These are phyloP conservation scores for Striga asiatica DNA, from an alignment of 257 asterid species.

Conservation along the genomic window DNA sequence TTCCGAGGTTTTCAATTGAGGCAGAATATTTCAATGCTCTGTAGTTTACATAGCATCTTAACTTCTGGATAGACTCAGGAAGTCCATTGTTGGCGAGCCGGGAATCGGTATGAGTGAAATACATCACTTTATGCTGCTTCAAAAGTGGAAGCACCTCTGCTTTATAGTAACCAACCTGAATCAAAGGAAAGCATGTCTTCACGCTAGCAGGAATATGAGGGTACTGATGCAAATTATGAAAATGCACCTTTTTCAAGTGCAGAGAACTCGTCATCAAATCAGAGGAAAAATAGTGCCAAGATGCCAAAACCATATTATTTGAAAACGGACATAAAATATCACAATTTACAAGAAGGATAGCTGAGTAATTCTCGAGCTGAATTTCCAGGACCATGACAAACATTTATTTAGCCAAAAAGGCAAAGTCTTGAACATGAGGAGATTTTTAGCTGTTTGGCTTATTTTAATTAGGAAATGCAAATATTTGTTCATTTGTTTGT, in stretches of 20 bases:
- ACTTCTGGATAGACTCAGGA: conserved; percentile 68
- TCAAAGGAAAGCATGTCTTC: background rate
- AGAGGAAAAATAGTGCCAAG: no score
- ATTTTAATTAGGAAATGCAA: background rate
- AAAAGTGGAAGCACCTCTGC: conserved; percentile 71
- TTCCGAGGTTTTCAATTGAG: conserved; percentile 63
- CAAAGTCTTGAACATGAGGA: no score
- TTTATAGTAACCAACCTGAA: conserved; percentile 76
- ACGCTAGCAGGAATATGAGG: background rate
- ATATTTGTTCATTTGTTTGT: no score
- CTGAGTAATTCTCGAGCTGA: no score
- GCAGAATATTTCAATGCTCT: conserved; percentile 75
- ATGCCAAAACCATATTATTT: no score
- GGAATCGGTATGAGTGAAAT: conserved; percentile 88
- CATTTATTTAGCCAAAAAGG: no score
- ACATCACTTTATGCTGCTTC: conserved; percentile 88
- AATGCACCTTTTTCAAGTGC: no score
- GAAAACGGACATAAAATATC: no score
- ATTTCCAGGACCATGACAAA: no score
- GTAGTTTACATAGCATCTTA: conserved; percentile 90
- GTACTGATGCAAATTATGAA: background rate
- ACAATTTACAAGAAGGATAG: no score
- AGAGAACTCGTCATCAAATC: no score
- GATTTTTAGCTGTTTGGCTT: background rate
- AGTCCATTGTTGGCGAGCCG: conserved; percentile 90